Evolutionary conservation across 2,329 filamentous ascomycete species (phyloP).

Genomic region (Xenoacremonium recifei): DNA sequence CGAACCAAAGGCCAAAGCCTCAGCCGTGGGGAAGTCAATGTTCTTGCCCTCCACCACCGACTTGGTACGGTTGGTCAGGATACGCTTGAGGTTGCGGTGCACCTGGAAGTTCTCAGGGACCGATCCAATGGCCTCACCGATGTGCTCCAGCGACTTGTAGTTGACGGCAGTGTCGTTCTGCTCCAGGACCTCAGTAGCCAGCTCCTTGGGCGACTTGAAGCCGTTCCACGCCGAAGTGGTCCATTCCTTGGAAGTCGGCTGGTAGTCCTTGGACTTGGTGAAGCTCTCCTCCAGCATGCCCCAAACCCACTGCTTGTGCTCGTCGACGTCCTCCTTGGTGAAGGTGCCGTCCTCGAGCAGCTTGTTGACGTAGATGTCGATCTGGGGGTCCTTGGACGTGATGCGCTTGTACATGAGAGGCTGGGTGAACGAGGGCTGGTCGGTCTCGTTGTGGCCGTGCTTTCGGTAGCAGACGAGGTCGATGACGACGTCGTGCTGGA

Average conservation of each 20-base stretch:
- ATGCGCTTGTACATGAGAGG: conserved; percentile 99
- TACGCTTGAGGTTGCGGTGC: conserved; percentile 97
- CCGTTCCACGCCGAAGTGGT: conserved; percentile 98
- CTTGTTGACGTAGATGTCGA: conserved; percentile 90
- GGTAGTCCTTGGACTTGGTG: conserved; percentile 94
- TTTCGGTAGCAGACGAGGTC: conserved; percentile 99
- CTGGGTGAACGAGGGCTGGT: conserved; percentile 99
- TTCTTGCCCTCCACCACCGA: conserved; percentile 86
- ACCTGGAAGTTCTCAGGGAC: conserved; percentile 82
- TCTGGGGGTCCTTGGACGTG: conserved; percentile 75
- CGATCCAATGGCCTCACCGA: conserved; percentile 76
- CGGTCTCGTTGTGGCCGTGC: conserved; percentile 98
- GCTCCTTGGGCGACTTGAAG: conserved; percentile 98
- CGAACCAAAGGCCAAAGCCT: conserved; percentile 91
- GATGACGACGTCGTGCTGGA: conserved; percentile 97
- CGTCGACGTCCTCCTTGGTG: conserved; percentile 94
- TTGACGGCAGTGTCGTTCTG: conserved; percentile 86
- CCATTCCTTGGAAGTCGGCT: conserved; percentile 96
- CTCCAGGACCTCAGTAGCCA: conserved; percentile 89
- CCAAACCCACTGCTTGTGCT: conserved; percentile 99
- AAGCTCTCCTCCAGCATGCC: conserved; percentile 98
- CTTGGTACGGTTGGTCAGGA: conserved; percentile 86
- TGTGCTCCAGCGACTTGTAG: conserved; percentile 69
- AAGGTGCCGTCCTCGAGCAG: conserved; percentile 90
- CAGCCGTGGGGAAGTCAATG: conserved; percentile 97